Base-by-base conservation (phyloP, 345 rosid species). In the Murraya paniculata region DNA sequence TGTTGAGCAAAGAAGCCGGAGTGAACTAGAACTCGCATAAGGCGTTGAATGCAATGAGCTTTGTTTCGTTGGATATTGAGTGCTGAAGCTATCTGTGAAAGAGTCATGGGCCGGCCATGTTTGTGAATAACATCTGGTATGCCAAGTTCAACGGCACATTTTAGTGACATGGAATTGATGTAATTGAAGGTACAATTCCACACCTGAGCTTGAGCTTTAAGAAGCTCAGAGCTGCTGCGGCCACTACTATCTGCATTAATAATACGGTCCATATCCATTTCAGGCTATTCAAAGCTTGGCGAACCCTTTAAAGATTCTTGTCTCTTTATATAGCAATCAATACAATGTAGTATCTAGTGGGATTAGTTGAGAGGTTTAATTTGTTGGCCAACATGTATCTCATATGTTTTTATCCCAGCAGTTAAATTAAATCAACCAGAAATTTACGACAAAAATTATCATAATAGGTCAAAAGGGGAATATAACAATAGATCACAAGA, bases 131-230 rank as follows among this genome's bases (percentile, higher is more conserved):
- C 6, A 39, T 61, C 59, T 61, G 77, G 68, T 25, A 74, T 61
- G 27, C 77, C 77, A 24, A 74, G 39, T 61, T 74, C 27, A 60
- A 74, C 10, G 28, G 59, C 77, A 62, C 69, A 74, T 74, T 28
- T 74, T 0, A 74, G 55, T 10, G 77, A 50, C 59, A 74, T 61
- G 68, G 69, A 41, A 16, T 62, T 74, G 13, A 74, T 19, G 6
- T 35, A 74, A 22, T 45, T 74, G 69, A 45, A 60, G 45, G 69
- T 6, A 22, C 21, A 36, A 59, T 73, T 58, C 22, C 48, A 73
- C 24, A 73, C 36, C 11, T 58, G 66, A 2, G 67, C 56, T 59
- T 58, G 67, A 73, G 76, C 76, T 24, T 73, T 18, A 7, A 59
- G 55, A n/a, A 58, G 76, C 67, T 73, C 76, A 38, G 57, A 53